phyloP scores from a whole-genome alignment of 2,329 filamentous ascomycete species.

The Monosporascus sp. region DNA sequence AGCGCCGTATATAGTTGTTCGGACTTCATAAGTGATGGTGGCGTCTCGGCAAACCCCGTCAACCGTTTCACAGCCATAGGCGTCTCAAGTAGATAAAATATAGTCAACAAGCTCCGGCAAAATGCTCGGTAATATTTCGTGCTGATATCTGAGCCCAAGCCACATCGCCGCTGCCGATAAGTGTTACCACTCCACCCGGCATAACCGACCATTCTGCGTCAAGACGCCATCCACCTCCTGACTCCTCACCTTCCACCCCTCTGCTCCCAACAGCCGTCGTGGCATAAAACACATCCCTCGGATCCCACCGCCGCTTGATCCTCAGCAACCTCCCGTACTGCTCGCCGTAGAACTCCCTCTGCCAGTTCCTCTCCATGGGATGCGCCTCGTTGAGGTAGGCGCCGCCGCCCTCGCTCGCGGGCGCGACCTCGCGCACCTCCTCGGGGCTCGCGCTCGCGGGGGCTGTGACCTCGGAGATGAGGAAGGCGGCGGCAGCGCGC shows the following conservation, averaged over 20 bases:
- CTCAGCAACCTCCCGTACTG: conserved; percentile 25
- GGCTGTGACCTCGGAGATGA: conserved; percentile 17
- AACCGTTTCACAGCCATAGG: no score
- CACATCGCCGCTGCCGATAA: no score
- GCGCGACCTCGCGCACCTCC: conserved; percentile 17
- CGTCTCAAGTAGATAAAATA: no score
- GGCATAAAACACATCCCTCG: conserved; percentile 32
- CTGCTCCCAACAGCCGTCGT: conserved; percentile 34
- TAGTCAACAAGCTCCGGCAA: no score
- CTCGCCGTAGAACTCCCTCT: conserved; percentile 28
- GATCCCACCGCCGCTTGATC: conserved; percentile 38
- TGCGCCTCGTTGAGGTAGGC: conserved; percentile 36
- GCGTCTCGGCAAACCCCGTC: no score
- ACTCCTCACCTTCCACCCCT: conserved; percentile 29
- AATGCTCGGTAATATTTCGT: no score
- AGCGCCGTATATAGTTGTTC: no score
- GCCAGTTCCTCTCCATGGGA: conserved; percentile 26
- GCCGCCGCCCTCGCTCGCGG: conserved; percentile 15
- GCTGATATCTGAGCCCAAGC: no score
- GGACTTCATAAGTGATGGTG: no score
- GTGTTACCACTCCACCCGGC: no score
- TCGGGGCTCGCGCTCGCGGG: neutral
- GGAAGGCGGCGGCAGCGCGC: conserved; percentile 18
- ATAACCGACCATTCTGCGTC: conserved; percentile 3
- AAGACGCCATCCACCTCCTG: neutral